phyloP scores from a whole-genome alignment of 2,329 filamentous ascomycete genomes.

The Macrophomina phaseolina region DNA sequence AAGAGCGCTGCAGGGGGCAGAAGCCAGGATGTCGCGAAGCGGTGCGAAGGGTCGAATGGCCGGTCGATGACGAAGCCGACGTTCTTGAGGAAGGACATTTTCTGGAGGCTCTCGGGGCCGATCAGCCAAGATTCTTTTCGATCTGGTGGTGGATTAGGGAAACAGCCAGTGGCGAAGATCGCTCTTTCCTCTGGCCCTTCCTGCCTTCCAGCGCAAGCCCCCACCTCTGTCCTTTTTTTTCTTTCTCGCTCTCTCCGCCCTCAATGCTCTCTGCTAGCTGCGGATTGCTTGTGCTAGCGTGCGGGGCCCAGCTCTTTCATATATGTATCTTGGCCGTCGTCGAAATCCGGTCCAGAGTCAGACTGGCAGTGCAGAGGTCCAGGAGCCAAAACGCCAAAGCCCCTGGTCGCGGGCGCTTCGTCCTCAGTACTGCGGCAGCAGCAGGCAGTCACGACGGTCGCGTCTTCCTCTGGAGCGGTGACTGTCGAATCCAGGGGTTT shows the following conservation, averaged over 20 bases:
- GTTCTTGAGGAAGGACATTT: background rate
- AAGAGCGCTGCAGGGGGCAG: constrained; percentile 70
- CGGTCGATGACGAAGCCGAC: constrained; percentile 1
- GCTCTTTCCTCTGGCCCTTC: background rate
- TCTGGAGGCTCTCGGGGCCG: background rate
- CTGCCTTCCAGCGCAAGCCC: background rate
- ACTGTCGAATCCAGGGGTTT: background rate
- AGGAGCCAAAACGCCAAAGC: background rate
- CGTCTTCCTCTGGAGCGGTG: background rate
- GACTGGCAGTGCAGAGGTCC: background rate
- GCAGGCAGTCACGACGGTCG: background rate
- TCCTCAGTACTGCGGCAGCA: background rate
- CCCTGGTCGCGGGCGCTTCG: background rate
- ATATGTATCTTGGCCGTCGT: background rate
- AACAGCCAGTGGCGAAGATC: too few relatives aligned
- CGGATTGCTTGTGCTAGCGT: background rate
- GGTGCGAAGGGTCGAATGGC: constrained; percentile 58
- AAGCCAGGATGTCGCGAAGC: constrained; percentile 82
- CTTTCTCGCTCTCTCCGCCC: background rate
- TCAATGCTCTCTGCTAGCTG: background rate
- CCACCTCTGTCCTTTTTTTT: background rate
- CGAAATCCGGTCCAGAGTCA: background rate
- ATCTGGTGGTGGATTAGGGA: background rate
- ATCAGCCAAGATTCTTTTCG: too few relatives aligned
- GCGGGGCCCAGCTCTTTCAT: background rate